phyloP scores from a whole-genome alignment of 2,329 filamentous ascomycete species.

The Bipolaris gigantea region DNA sequence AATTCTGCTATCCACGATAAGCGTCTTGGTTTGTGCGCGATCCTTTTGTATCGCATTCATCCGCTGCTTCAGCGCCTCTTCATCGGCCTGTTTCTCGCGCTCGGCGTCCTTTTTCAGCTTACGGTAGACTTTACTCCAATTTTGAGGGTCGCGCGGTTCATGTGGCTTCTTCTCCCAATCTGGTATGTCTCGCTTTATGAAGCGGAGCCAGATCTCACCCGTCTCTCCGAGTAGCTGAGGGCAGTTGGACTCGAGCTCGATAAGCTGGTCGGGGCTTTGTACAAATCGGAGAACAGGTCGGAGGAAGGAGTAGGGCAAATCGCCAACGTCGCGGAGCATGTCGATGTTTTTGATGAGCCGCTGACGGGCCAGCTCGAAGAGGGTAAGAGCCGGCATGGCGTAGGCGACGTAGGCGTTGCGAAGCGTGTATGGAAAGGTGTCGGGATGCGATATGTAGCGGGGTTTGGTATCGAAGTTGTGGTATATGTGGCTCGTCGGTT shows the following conservation, averaged over 20 bases:
- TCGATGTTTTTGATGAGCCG: conserved; percentile 48
- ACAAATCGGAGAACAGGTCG: conserved; percentile 71
- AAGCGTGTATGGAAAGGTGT: background rate
- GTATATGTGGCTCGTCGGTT: background rate
- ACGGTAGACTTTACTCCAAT: conserved; percentile 78
- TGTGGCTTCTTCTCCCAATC: conserved; percentile 65
- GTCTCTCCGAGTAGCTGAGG: conserved; percentile 74
- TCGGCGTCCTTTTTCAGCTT: conserved; percentile 49
- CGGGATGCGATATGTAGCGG: background rate
- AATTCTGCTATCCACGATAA: conserved; percentile 33
- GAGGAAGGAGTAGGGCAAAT: conserved; percentile 68
- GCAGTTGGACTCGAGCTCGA: conserved; percentile 70
- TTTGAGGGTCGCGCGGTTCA: conserved; percentile 63
- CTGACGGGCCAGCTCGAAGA: conserved; percentile 46
- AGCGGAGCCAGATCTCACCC: conserved; percentile 72
- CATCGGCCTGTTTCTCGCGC: conserved; percentile 37
- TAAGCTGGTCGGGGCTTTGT: conserved; percentile 72
- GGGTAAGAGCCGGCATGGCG: conserved; percentile 42
- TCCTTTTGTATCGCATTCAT: conserved; percentile 39
- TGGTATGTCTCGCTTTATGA: conserved; percentile 79
- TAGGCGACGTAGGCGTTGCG: background rate
- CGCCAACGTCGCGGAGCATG: conserved; percentile 68
- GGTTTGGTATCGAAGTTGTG: background rate
- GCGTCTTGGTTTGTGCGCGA: conserved; percentile 35
- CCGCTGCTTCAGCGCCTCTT: conserved; percentile 36